Evolutionary conservation across 1,284 basidiomycete genomes (phyloP).

Genomic region (Ganoderma multipileum): DNA sequence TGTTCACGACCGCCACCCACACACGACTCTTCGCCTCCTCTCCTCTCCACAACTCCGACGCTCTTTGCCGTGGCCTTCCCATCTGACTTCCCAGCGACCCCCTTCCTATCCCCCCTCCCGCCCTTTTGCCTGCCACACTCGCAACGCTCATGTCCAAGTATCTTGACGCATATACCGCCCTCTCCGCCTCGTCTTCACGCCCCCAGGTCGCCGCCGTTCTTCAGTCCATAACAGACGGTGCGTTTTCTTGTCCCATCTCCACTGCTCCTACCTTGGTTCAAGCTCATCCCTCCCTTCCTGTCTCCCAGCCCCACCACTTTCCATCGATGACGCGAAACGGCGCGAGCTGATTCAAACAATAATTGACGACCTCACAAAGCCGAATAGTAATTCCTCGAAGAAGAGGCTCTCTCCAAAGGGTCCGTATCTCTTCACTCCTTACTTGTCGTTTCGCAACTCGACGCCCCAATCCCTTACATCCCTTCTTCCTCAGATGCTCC

Average conservation of each 20-base stretch:
- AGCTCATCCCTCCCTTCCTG: conserved; percentile 4
- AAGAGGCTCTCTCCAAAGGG: conserved; percentile 60
- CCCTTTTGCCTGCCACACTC: not conserved
- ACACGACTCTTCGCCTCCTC: not conserved
- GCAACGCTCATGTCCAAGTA: conserved; percentile 38
- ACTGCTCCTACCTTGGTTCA: not conserved
- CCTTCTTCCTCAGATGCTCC: conserved; percentile 55
- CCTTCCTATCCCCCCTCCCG: not conserved
- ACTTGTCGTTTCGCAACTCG: not conserved
- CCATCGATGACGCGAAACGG: conserved; percentile 52
- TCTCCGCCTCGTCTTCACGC: conserved; percentile 52
- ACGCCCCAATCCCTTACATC: conserved; percentile 9
- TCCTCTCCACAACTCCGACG: conserved; percentile 10
- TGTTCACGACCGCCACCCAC: not conserved
- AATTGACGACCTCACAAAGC: conserved; percentile 62
- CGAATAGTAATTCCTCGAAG: conserved; percentile 40
- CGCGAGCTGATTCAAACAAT: conserved; percentile 61
- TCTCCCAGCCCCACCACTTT: conserved; percentile 46
- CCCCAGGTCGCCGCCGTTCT: conserved; percentile 54
- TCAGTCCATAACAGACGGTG: conserved; percentile 56
- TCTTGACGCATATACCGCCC: conserved; percentile 51
- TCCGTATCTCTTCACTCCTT: conserved; percentile 33
- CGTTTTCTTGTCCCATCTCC: not conserved
- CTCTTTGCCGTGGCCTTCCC: conserved; percentile 24
- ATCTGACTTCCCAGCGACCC: conserved; percentile 2